These are phyloP conservation scores for Fusarium decemcellulare DNA, from an alignment of 2,329 filamentous ascomycete genomes.

Conservation along the genomic window DNA sequence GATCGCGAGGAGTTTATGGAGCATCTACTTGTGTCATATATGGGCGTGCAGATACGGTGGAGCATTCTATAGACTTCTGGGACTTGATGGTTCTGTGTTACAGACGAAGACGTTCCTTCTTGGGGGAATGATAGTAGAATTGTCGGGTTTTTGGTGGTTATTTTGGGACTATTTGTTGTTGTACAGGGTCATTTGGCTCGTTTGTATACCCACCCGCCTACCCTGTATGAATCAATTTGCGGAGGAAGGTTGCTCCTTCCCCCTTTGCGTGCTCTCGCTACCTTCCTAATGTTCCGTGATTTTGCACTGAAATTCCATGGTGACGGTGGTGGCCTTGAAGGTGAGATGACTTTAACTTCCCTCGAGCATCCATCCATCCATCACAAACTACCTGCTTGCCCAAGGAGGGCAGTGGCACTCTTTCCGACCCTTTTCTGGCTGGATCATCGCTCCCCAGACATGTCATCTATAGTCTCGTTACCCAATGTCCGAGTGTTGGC, in stretches of 20 bases:
- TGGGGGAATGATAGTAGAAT: slow-evolving; percentile 20
- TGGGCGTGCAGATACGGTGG: slow-evolving; percentile 27
- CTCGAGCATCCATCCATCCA: too few species aligned
- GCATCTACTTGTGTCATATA: slow-evolving; percentile 25
- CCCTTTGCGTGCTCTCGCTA: background rate
- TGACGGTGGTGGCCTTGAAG: too few species aligned
- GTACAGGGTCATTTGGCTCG: slow-evolving; percentile 8
- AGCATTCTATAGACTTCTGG: slow-evolving; percentile 42
- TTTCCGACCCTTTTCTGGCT: background rate
- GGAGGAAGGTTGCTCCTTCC: slow-evolving; percentile 10
- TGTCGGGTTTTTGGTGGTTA: slow-evolving; percentile 24
- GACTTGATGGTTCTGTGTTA: slow-evolving; percentile 26
- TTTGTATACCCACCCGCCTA: background rate
- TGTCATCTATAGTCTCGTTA: slow-evolving; percentile 39
- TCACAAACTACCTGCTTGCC: too few species aligned
- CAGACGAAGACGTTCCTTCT: slow-evolving; percentile 16
- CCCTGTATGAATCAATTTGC: background rate
- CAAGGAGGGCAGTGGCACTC: too few species aligned
- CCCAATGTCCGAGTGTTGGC: slow-evolving; percentile 44
- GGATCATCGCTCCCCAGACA: background rate
- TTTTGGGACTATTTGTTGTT: slow-evolving; percentile 15
- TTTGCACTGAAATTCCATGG: background rate
- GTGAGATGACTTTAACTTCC: too few species aligned
- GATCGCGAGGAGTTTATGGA: slow-evolving; percentile 47
- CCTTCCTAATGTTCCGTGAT: background rate